Evolutionary conservation across 148 eudicot species (phyloP), one percentile per base, ranked within the genome.

Genomic region (Salicornia ramosissima): DNA sequence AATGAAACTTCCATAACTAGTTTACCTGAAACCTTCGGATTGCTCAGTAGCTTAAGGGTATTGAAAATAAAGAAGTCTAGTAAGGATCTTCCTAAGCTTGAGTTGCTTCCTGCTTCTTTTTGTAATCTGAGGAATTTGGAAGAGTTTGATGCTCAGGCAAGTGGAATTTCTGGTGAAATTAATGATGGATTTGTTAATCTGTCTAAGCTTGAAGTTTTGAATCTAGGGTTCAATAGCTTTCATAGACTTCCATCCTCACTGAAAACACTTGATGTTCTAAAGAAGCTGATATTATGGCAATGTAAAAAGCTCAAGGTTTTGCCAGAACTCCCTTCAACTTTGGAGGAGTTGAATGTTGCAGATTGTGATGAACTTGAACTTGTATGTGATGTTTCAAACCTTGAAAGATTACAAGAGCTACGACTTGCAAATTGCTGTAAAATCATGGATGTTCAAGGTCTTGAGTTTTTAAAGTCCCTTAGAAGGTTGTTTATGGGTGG

Each of bases 271-370:
- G 71, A 55, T 25, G 60, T 68, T 51, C 78, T 88, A 9, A 65
- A 75, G 74, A 68, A 74, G 79, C 84, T 88, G 34, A 15, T 47
- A 15, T 56, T 88, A 33, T 39, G 79, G 5, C 80, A 82, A 40
- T 88, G 92, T 74, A 64, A 77, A 75, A 10, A 73, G 64, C 83
- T 88, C 28, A 79, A 59, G 67, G 28, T 42, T 67, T 75, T 88
- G 19, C 92, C 92, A 74, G 75, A 69, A 49, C 85, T 88, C 34
- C 92, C 90, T 51, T 82, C 83, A 15, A 80, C 80, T 64, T 81
- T 86, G 77, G 64, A 70, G 69, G 78, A 80, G 74, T 54, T 86
- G 56, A 74, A 80, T 75, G 87, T 82, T 73, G 81, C 85, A 40
- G 83, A 84, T 57, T 88, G 92, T 65, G 69, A 58, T 40, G 74